Percentiles rank a stretch among this genome's conserved stretches.
These are phyloP conservation scores for Podospora fimiseda DNA, from an alignment of 495 filamentous ascomycete species.

Conservation along the genomic window DNA sequence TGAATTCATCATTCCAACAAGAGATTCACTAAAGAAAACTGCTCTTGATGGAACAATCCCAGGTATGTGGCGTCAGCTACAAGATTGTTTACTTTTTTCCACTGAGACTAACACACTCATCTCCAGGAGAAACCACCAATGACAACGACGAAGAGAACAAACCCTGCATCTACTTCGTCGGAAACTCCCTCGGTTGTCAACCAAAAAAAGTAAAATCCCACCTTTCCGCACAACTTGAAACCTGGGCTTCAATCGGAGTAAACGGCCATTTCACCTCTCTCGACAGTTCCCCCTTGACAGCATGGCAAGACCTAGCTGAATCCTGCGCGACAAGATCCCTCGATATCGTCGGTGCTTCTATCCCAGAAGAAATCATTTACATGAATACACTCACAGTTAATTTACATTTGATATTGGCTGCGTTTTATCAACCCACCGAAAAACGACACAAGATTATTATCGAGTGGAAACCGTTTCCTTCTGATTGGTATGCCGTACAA, in stretches of 20 bases:
- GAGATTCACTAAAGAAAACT: conserved; percentile 56
- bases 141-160: conserved; percentile 23
- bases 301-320: conserved; percentile 74
- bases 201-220: conserved; percentile 59
- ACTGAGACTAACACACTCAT: neutral
- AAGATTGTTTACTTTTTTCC: neutral
- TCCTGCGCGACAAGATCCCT: conserved; percentile 64
- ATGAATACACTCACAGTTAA: conserved; percentile 91
- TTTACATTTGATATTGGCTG: conserved; percentile 79
- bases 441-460: conserved; percentile 77
- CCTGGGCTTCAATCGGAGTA: conserved; percentile 85
- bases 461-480: conserved; percentile 87
- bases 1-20: conserved; percentile 78
- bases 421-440: conserved; percentile 73
- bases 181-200: conserved; percentile 88
- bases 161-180: conserved; percentile 76
- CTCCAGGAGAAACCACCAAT: conserved; percentile 6
- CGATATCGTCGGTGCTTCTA: conserved; percentile 68
- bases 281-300: conserved; percentile 59
- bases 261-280: conserved; percentile 78
- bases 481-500: conserved; percentile 88
- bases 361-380: conserved; percentile 66
- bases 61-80: conserved; percentile 19
- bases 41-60: conserved; percentile 41
- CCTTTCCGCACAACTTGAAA: conserved; percentile 66